These are phyloP conservation scores for Elsinoe batatas DNA, from an alignment of 2,329 filamentous ascomycete species.

Conservation along the genomic window DNA sequence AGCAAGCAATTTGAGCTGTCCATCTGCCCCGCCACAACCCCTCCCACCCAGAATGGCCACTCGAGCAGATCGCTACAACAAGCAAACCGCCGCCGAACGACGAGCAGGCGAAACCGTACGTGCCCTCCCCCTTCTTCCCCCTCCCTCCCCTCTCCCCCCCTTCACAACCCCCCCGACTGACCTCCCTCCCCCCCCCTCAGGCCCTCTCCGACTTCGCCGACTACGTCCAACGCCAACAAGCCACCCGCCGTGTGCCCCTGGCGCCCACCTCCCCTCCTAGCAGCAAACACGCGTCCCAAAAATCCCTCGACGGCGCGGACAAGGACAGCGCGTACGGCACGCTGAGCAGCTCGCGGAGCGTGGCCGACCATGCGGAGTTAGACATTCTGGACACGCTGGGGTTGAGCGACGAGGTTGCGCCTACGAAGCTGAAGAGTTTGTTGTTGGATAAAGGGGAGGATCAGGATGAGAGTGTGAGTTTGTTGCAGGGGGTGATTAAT, in stretches of 20 bases:
- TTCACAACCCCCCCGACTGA: not conserved
- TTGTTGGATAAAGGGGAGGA: conserved; percentile 51
- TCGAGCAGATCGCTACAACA: conserved; percentile 27
- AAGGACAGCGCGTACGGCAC: conserved; percentile 22
- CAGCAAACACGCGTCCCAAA: conserved; percentile 22
- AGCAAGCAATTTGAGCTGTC: not conserved
- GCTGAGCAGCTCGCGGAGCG: conserved; percentile 19
- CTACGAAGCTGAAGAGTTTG: conserved; percentile 63
- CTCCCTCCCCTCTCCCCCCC: not conserved
- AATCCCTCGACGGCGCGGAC: conserved; percentile 36
- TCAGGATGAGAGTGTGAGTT: conserved; percentile 49
- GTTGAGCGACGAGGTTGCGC: conserved; percentile 58
- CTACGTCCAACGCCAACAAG: conserved; percentile 91
- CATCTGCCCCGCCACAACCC: conserved; percentile 5
- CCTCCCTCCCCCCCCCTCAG: conserved; percentile 28
- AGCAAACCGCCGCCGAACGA: conserved; percentile 61
- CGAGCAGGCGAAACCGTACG: conserved; percentile 75
- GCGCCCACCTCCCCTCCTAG: conserved; percentile 22
- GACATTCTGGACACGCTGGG: conserved; percentile 76
- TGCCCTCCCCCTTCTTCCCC: not conserved
- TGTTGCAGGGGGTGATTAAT: conserved; percentile 56
- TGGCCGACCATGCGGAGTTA: conserved; percentile 74
- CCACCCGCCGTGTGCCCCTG: conserved; percentile 44
- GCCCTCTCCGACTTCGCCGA: conserved; percentile 94
- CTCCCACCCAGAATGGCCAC: conserved; percentile 23